Evolutionary conservation across 2,329 filamentous ascomycete species (phyloP).

Genomic region (Pyrenophora graminea): DNA sequence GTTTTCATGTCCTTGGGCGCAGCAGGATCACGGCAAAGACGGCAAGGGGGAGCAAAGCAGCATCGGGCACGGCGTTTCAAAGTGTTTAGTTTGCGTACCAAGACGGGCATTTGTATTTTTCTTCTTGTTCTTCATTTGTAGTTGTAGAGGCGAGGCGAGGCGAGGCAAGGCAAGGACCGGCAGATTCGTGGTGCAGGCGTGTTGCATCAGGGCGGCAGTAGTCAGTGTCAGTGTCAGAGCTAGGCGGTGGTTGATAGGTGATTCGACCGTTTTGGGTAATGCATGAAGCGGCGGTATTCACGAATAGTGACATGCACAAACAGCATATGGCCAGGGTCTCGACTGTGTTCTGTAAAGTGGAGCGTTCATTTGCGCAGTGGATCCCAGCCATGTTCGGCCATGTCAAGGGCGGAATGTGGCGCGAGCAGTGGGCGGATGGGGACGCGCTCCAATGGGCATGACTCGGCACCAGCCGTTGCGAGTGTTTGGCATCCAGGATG

Average conservation of each 20-base stretch:
- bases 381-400: neutral
- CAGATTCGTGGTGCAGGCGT: neutral
- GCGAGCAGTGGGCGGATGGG: conserved; percentile 9
- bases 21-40: conserved; percentile 11
- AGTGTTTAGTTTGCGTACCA: conserved; percentile 12
- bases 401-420: conserved; percentile 12
- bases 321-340: conserved; percentile 10
- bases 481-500: neutral
- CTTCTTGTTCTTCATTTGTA: conserved; percentile 2
- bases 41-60: conserved; percentile 11
- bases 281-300: conserved; percentile 7
- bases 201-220: no score
- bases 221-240: no score
- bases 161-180: no score
- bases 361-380: conserved; percentile 13
- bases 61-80: conserved; percentile 35
- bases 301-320: conserved; percentile 13
- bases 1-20: conserved; percentile 17
- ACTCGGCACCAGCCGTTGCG: conserved; percentile 6
- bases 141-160: neutral
- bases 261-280: conserved; percentile 7
- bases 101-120: conserved; percentile 5
- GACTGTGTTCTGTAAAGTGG: conserved; percentile 13
- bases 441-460: conserved; percentile 7
- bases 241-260: neutral